Conservation (phyloP, 352 stramenopile genomes). For the Plasmopara halstedii region DNA sequence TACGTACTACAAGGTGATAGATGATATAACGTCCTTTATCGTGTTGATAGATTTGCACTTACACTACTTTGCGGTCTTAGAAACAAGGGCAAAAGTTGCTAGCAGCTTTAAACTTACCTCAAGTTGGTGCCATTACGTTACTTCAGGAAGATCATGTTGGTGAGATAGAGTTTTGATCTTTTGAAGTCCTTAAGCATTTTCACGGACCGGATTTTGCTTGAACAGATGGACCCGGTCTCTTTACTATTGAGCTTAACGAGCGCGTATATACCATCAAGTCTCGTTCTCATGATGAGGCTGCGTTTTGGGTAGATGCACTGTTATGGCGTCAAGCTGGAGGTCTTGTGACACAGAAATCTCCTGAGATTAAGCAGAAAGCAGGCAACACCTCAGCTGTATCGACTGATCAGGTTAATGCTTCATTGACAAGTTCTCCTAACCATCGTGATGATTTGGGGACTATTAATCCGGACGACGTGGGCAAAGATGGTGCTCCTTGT, state of each 20-base stretch:
- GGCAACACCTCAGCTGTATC: constrained; percentile 27
- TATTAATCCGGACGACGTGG: constrained; percentile 20
- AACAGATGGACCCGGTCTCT: constrained; percentile 73
- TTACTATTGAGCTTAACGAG: constrained; percentile 87
- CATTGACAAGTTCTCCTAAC: constrained; percentile 10
- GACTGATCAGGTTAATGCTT: constrained; percentile 28
- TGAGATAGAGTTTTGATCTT: constrained; percentile 11
- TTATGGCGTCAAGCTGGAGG: constrained; percentile 76
- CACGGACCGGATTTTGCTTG: constrained; percentile 8
- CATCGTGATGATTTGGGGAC: constrained; percentile 13
- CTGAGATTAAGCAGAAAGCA: constrained; percentile 34
- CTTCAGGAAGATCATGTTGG: constrained; percentile 62
- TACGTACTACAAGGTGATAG: constrained; percentile 96
- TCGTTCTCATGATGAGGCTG: constrained; percentile 73
- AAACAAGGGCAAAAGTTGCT: constrained; percentile 93
- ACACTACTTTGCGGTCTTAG: constrained; percentile 16
- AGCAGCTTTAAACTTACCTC: constrained; percentile 87
- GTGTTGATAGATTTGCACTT: not conserved
- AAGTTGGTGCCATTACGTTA: constrained; percentile 82
- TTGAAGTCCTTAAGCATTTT: not conserved
- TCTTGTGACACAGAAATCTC: constrained; percentile 74
- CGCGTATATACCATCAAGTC: constrained; percentile 89
- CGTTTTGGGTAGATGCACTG: constrained; percentile 83
- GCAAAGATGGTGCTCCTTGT: constrained; percentile 41
- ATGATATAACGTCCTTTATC: constrained; percentile 3